These are phyloP conservation scores for Arthrobotrys sinensis DNA, from an alignment of 2,329 filamentous ascomycete genomes.

Conservation along the genomic window DNA sequence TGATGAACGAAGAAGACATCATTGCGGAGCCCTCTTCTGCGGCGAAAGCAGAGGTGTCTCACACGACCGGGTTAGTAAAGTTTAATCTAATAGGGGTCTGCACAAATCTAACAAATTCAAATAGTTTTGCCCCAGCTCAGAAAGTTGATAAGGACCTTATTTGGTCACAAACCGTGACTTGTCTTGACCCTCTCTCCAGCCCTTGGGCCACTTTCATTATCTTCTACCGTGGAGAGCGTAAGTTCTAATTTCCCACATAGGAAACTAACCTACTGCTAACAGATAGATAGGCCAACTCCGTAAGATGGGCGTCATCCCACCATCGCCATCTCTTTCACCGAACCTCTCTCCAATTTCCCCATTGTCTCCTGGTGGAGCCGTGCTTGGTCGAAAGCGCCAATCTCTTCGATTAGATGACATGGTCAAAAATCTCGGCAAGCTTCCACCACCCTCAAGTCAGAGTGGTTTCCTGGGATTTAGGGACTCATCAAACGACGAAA, in stretches of 20 bases:
- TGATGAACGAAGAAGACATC: slow-evolving; percentile 57
- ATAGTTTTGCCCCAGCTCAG: slow-evolving; percentile 76
- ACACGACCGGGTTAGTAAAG: slow-evolving; percentile 54
- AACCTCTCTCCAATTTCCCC: slow-evolving; percentile 43
- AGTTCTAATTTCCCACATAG: slow-evolving; percentile 68
- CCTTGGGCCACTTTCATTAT: slow-evolving; percentile 98
- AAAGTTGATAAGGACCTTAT: slow-evolving; percentile 85
- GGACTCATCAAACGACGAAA: slow-evolving; percentile 35
- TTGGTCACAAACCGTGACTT: slow-evolving; percentile 98
- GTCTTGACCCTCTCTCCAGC: slow-evolving; percentile 94
- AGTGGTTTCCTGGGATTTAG: slow-evolving; percentile 58
- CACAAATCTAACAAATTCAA: not conserved
- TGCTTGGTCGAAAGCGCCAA: slow-evolving; percentile 45
- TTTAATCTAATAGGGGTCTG: not conserved
- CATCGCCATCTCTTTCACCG: slow-evolving; percentile 71
- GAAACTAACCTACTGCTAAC: not conserved
- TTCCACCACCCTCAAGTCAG: slow-evolving; percentile 53
- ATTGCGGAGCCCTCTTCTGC: slow-evolving; percentile 58
- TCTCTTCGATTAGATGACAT: slow-evolving; percentile 57
- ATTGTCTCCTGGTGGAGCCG: slow-evolving; percentile 26
- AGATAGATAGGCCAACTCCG: slow-evolving; percentile 82
- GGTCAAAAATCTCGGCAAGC: slow-evolving; percentile 55
- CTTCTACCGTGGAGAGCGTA: slow-evolving; percentile 95
- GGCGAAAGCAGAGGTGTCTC: slow-evolving; percentile 58
- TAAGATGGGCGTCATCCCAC: slow-evolving; percentile 93